Evolutionary conservation across 768 basidiomycete species (phyloP).

Genomic region (Tylopilus felleus): DNA sequence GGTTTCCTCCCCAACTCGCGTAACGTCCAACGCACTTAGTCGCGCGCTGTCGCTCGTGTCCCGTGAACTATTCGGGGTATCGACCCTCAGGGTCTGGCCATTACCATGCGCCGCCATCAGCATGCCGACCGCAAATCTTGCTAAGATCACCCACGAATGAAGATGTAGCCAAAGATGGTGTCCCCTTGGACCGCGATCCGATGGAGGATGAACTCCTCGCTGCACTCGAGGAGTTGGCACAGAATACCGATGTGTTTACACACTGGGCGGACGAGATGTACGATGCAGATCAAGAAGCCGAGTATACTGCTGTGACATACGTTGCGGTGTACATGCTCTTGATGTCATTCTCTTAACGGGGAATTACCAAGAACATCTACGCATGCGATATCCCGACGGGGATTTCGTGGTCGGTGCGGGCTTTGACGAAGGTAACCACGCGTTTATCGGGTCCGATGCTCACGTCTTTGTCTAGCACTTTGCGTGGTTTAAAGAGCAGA

Average conservation of each 20-base stretch:
- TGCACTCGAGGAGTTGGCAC: constrained; percentile 82
- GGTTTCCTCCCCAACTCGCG: constrained; percentile 67
- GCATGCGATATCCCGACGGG: constrained; percentile 74
- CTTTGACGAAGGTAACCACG: constrained; percentile 64
- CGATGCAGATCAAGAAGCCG: constrained; percentile 76
- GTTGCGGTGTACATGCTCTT: constrained; percentile 88
- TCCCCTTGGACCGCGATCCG: constrained; percentile 48
- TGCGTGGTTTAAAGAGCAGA: constrained; percentile 90
- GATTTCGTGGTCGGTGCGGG: constrained; percentile 75
- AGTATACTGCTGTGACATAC: constrained; percentile 79
- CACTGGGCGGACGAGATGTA: constrained; percentile 96
- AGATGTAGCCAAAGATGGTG: constrained; percentile 28
- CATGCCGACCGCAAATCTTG: constrained; percentile 55
- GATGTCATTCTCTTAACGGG: constrained; percentile 91
- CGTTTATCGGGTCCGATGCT: constrained; percentile 8
- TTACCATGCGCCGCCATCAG: constrained; percentile 50
- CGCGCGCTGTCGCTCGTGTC: constrained; percentile 78
- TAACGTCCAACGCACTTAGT: constrained; percentile 70
- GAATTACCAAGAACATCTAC: constrained; percentile 83
- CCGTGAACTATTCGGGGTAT: constrained; percentile 75
- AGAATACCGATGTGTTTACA: constrained; percentile 94
- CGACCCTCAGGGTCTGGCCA: constrained; percentile 36
- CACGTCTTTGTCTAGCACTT: constrained; percentile 46
- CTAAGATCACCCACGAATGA: constrained; percentile 36
- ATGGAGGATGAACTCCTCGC: constrained; percentile 83